phyloP scores from a whole-genome alignment of 345 rosid genomes.

The Dimocarpus longan region DNA sequence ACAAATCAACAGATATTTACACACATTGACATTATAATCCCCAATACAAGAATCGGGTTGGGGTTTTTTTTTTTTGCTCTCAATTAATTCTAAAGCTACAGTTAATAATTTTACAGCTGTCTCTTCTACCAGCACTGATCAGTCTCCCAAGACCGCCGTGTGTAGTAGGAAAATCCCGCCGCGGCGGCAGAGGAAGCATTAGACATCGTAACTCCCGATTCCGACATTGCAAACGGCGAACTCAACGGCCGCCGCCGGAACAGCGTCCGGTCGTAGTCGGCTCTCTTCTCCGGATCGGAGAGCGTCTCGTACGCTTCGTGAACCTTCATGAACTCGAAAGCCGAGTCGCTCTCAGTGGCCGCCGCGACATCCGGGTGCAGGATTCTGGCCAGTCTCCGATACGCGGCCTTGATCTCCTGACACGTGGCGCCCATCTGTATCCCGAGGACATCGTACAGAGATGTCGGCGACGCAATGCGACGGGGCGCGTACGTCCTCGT shows the following conservation, averaged over 20 bases:
- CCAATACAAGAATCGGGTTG: constrained; percentile 7
- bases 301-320: constrained; percentile 71
- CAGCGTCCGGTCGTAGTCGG: constrained; percentile 53
- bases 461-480: constrained; percentile 26
- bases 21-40: not conserved
- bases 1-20: not conserved
- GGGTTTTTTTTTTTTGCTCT: not conserved
- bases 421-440: constrained; percentile 52
- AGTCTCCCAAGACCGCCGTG: constrained; percentile 60
- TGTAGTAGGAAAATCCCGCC: constrained; percentile 31
- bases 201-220: constrained; percentile 11
- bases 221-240: constrained; percentile 31
- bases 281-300: constrained; percentile 64
- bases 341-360: not conserved
- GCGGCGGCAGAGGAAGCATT: constrained; percentile 22
- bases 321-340: constrained; percentile 52
- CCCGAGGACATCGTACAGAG: constrained; percentile 66
- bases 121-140: constrained; percentile 70
- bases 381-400: constrained; percentile 57
- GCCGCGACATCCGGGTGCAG: constrained; percentile 68
- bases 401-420: constrained; percentile 69
- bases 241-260: constrained; percentile 26
- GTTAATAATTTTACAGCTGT: not conserved
- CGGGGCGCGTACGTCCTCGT: constrained; percentile 2
- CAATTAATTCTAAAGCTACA: not conserved